Evolutionary conservation across 1,284 basidiomycete genomes (phyloP).

Genomic region (Hypsizygus ulmarius): DNA sequence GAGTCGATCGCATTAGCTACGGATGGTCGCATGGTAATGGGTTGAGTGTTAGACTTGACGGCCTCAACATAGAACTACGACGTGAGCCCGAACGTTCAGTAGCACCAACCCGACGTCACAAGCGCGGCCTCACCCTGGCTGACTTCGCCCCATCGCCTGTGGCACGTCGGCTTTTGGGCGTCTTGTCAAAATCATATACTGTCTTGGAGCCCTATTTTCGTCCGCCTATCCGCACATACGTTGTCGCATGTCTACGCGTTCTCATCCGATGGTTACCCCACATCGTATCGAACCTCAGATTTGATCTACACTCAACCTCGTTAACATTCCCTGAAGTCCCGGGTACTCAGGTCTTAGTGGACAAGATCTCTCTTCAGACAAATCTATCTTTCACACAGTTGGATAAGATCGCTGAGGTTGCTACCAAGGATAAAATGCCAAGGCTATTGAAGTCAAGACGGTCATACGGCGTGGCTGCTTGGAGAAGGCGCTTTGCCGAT

Average conservation of each 20-base stretch:
- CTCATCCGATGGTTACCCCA: constrained; percentile 62
- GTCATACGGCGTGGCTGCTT: constrained; percentile 52
- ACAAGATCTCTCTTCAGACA: constrained; percentile 51
- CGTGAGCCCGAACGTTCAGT: constrained; percentile 19
- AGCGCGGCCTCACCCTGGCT: constrained; percentile 45
- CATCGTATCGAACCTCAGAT: constrained; percentile 61
- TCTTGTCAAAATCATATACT: constrained; percentile 42
- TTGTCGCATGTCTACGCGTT: constrained; percentile 53
- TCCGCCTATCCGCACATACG: constrained; percentile 54
- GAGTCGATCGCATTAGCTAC: constrained; percentile 65
- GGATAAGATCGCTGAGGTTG: constrained; percentile 31
- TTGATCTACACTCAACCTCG: constrained; percentile 57
- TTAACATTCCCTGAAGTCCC: constrained; percentile 50
- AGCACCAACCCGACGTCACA: constrained; percentile 30
- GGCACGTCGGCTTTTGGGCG: constrained; percentile 46
- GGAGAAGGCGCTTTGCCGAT: constrained; percentile 56
- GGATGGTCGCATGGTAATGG: constrained; percentile 51
- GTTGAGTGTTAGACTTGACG: constrained; percentile 59
- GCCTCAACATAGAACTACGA: constrained; percentile 54
- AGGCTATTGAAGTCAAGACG: constrained; percentile 27
- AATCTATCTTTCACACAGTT: constrained; percentile 53
- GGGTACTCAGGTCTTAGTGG: constrained; percentile 47
- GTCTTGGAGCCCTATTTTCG: constrained; percentile 57
- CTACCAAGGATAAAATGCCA: constrained; percentile 21
- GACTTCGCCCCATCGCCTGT: constrained; percentile 56